Evolutionary conservation across 805 yeast species (phyloP), one percentile per base, ranked within the genome.

Genomic region (Alloascoidea africana): DNA sequence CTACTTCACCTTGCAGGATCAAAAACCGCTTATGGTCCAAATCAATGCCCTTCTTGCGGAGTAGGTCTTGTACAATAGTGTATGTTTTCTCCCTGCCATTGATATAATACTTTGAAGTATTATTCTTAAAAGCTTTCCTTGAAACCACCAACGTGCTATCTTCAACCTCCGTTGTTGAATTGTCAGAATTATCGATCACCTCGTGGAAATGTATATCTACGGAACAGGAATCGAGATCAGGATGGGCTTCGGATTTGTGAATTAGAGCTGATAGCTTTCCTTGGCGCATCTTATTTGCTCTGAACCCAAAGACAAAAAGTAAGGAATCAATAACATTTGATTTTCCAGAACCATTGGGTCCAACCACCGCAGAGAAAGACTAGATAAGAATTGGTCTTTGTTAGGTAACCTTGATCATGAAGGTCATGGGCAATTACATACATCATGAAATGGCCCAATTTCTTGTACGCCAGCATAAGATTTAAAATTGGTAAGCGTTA

Each of bases 301-400:
- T 66, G 59, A 91, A 91, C 0, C 99, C 99, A 62, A 91, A 91
- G 1, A 93, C 98, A 56, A 91, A 91, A 23, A 93, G 68, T 66
- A 91, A 75, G 3, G 96, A 85, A 55, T 93, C 98, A 55, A 91
- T 91, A 45, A 91, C 96, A 52, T 93, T 91, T n/a, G 97, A 87
- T 58, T 91, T 91, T 2, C 99, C 99, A 11, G 95, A 81, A 5
- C 99, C 99, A 55, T 91, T 91, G 3, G 98, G 98, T 0, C 99
- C 99, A 11, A 91, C 96, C 6, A 91, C 94, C 0, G 99, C 97
- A 6, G 95, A 83, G 51, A 91, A 93, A 3, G 93, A 84, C 27
- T 87, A 60, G 49, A 33, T 13, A 4, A n/a, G n/a, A n/a, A n/a
- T n/a, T n/a, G n/a, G n/a, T n/a, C n/a, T n/a, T n/a, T n/a, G n/a